These are phyloP conservation scores for Ilex aquifolium DNA, from an alignment of 257 asterid genomes.

Conservation along the genomic window DNA sequence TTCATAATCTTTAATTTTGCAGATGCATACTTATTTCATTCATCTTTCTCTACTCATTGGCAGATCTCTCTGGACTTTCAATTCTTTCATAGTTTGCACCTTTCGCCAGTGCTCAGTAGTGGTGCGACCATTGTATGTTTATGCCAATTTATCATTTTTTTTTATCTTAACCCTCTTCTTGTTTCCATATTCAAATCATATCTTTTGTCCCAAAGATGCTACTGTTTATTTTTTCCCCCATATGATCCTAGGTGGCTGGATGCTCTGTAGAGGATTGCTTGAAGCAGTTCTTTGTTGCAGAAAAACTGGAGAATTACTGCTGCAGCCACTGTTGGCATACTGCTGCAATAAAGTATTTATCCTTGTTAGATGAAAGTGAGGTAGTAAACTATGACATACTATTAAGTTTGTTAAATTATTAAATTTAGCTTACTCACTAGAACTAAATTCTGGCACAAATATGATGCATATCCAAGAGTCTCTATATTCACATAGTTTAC, in stretches of 20 bases:
- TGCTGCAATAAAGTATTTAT: conserved; percentile 59
- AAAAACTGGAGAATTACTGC: conserved; percentile 60
- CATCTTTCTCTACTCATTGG: conserved; percentile 8
- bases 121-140: conserved; percentile 60
- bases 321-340: conserved; percentile 93
- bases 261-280: conserved; percentile 79
- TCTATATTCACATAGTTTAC: too few species aligned
- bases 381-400: conserved; percentile 25
- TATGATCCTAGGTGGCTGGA: conserved; percentile 45
- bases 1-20: too few species aligned
- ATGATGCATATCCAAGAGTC: too few species aligned
- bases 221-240: neutral
- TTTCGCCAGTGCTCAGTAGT: conserved; percentile 43
- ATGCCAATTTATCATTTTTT: conserved; percentile 1
- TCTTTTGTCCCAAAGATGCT: neutral
- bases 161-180: conserved; percentile 2
- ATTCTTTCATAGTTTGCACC: conserved; percentile 70
- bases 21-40: neutral
- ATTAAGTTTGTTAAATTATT: neutral
- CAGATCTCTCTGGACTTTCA: conserved; percentile 89
- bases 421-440: too few species aligned
- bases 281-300: conserved; percentile 57
- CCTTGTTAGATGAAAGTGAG: conserved; percentile 40
- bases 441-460: too few species aligned
- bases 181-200: conserved; percentile 13